Percentiles rank a stretch among this genome's conserved stretches.
Conservation (phyloP, 2,329 filamentous ascomycete genomes). For the Exserohilum rostratum region DNA sequence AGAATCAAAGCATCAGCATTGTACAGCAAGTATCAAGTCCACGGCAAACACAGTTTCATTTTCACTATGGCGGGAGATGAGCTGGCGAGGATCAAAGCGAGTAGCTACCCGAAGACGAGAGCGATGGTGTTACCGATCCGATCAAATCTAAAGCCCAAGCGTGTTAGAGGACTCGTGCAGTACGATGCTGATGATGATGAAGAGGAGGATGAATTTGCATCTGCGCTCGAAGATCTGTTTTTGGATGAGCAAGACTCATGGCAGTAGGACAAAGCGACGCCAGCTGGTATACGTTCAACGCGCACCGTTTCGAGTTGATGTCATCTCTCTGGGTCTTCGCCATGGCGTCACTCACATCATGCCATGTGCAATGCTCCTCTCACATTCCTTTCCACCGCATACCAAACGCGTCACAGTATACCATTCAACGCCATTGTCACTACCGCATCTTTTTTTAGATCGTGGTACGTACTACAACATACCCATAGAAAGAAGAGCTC, state of each 20-base stretch:
- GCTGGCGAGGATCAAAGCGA: slow-evolving; percentile 47
- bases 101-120: slow-evolving; percentile 9
- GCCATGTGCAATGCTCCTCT: no score
- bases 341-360: no score
- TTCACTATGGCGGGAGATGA: slow-evolving; percentile 51
- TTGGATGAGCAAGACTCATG: not conserved
- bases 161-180: slow-evolving; percentile 25
- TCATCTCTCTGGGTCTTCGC: no score
- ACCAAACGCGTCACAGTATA: no score
- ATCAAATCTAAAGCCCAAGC: slow-evolving; percentile 40
- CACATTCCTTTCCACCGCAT: no score
- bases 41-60: slow-evolving; percentile 36
- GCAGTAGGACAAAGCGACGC: no score
- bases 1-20: slow-evolving; percentile 54
- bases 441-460: no score
- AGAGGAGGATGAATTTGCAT: slow-evolving; percentile 24
- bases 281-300: no score
- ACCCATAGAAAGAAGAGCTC: no score
- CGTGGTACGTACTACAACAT: no score
- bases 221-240: slow-evolving; percentile 7
- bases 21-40: slow-evolving; percentile 33
- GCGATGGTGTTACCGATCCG: slow-evolving; percentile 30
- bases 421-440: no score
- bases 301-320: no score
- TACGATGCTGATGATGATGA: slow-evolving; percentile 20